Base-by-base conservation (phyloP, 768 basidiomycete species). In the Leccinum variicolor region DNA sequence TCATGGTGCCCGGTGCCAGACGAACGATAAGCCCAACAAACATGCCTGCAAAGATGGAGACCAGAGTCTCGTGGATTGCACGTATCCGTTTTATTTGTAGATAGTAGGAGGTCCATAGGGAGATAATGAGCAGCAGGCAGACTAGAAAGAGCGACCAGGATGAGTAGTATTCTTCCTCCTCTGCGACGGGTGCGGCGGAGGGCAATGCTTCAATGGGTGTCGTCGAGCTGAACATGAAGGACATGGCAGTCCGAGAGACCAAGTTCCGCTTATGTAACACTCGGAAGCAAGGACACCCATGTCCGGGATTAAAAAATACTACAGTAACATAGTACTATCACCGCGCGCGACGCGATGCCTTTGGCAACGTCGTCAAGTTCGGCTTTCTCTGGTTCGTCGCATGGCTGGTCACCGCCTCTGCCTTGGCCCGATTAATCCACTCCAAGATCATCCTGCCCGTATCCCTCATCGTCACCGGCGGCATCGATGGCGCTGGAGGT, bases 31-130 rank as follows among this genome's bases (percentile, higher is more conserved):
- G 76, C 1, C 97, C 97, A 45, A 99, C 97, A 29, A 89, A 82
- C 93, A 97, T 98, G 43, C 97, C 94, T 7, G 94, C 94, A 69
- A 94, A 85, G 62, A 98, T 94, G 21, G 95, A 90, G 19, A 99
- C 91, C 29, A 98, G 79, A 0, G 97, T 99, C 75, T 99, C 97
- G 66, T 99, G 94, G 13, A 99, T 84, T 17, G 92, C 90, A 55
- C 94, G 85, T 76, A 99, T 99, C 51, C 90, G 83, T 72, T 95
- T 94, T 68, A 98, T 92, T 79, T 98, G 95, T 4, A 99, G 85
- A 69, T 98, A 98, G 77, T 99, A 99, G 26, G 92, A 94, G 21
- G 94, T 97, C 84, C 89, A 92, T 57, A 99, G 83, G 8, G 96
- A 97, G 61, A 97, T 79, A 54, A 98, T 90, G 59, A 99, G 88